Percentiles rank a stretch among this genome's conserved stretches.
Evolutionary conservation across 108 stramenopile species (phyloP).

Genomic region (Skeletonema marinoi): DNA sequence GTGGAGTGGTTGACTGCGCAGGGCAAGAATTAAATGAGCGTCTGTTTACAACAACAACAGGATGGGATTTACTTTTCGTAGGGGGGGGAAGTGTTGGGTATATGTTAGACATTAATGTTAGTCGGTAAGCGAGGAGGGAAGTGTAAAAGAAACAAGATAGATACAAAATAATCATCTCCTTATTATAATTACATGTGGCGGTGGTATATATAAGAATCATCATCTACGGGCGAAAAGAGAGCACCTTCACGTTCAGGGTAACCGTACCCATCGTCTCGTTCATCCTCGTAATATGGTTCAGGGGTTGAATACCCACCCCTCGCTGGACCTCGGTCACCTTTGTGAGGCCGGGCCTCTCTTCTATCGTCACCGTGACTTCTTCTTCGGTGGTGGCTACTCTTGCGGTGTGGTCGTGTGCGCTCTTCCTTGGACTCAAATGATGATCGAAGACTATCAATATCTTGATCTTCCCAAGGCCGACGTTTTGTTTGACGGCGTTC

Average conservation of each 20-base stretch:
- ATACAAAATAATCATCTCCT: not conserved
- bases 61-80: too few relatives aligned
- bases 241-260: not conserved
- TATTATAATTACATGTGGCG: not conserved
- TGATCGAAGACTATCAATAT: not conserved
- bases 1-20: conserved; percentile 94
- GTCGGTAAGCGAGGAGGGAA: not conserved
- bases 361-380: not conserved
- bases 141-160: not conserved
- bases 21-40: conserved; percentile 58
- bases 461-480: not conserved
- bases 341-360: not conserved
- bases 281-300: not conserved
- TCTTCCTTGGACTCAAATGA: not conserved
- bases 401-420: not conserved
- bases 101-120: not conserved
- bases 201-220: not conserved
- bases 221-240: not conserved
- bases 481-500: not conserved
- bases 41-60: too few relatives aligned
- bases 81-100: not conserved
- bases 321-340: not conserved
- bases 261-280: not conserved
- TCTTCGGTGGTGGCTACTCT: not conserved
- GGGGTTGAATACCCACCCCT: not conserved